These are phyloP conservation scores for Suillus subaureus DNA, from an alignment of 768 basidiomycete species.

Conservation along the genomic window DNA sequence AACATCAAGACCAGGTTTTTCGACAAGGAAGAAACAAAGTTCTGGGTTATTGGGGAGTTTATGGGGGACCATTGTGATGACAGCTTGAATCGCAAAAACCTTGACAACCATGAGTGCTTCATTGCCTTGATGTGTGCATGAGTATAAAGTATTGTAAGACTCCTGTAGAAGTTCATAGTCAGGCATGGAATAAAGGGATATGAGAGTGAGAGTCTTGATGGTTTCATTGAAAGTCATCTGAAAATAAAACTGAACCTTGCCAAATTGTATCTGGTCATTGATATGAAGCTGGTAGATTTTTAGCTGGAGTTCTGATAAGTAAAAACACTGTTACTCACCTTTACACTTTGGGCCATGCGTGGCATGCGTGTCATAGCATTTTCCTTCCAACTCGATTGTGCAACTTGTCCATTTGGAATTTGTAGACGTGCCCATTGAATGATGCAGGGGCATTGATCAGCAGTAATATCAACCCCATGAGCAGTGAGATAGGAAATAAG, in stretches of 20 bases:
- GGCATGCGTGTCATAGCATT: not conserved
- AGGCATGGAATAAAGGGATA: conserved; percentile 25
- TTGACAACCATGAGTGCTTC: not conserved
- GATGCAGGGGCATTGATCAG: not conserved
- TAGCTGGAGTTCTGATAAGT: not conserved
- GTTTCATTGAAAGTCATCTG: conserved; percentile 2
- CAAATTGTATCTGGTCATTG: conserved; percentile 10
- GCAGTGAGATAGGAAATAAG: not conserved
- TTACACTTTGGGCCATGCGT: not conserved
- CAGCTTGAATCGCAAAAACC: not conserved
- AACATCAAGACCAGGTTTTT: conserved; percentile 5
- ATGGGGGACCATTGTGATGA: not conserved
- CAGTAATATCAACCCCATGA: not conserved
- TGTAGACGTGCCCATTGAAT: conserved; percentile 23
- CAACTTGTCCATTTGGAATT: conserved; percentile 27
- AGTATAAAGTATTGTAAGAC: conserved; percentile 8
- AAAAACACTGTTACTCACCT: not conserved
- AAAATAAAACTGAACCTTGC: conserved; percentile 24
- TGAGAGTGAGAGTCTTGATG: conserved; percentile 19
- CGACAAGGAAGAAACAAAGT: not conserved
- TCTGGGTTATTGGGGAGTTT: not conserved
- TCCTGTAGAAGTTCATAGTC: conserved; percentile 12
- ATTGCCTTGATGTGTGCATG: conserved; percentile 7
- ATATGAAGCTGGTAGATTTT: not conserved
- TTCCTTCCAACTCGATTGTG: conserved; percentile 10